Evolutionary conservation across 306 rosid genomes (phyloP), one percentile per base, ranked within the genome.

Genomic region (Trichosanthes cucumerina): DNA sequence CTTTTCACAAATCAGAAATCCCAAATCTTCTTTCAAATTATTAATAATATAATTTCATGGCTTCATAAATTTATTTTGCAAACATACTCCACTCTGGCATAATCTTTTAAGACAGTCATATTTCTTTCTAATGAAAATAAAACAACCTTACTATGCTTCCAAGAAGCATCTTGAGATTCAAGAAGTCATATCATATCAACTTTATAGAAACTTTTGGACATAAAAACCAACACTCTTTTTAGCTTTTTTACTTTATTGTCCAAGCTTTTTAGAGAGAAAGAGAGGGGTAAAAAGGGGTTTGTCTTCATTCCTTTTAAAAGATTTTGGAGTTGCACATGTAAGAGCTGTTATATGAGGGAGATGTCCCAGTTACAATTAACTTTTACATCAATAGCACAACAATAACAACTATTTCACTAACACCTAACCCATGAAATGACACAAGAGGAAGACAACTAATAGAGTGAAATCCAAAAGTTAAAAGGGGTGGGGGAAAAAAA

Each of bases 381-480:
- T 74, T 74, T 74, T 74, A 74, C 78, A 74, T 18, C 62, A 74
- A 74, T 74, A 34, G 9, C 39, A 64, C 52, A 68, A 68, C 53
- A 74, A 33, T 36, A 33, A 74, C 12, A 52, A 74, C 78, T 74
- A 74, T 74, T 74, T 74, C 47, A 52, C 63, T 52, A 50, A 74
- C 26, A 56, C 63, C 41, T 50, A 52, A 31, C 78, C 77, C 58
- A 38, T 70, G 23, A 74, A 74, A 74, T 50, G 19, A 50, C 78
- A 74, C 18, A 73, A 49, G 28, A 74, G 78, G 44, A 28, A 49
- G 21, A 74, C 78, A 74, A 74, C 78, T 74, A 74, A 50, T 31
- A 31, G 78, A 73, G 63, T 50, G 46, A 33, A 74, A 74, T 74
- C 33, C 78, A 74, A 49, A 73, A 73, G 78, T 73, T 73, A 73